These are phyloP conservation scores for Solanum chilense DNA, from an alignment of 257 asterid species.

Conservation along the genomic window DNA sequence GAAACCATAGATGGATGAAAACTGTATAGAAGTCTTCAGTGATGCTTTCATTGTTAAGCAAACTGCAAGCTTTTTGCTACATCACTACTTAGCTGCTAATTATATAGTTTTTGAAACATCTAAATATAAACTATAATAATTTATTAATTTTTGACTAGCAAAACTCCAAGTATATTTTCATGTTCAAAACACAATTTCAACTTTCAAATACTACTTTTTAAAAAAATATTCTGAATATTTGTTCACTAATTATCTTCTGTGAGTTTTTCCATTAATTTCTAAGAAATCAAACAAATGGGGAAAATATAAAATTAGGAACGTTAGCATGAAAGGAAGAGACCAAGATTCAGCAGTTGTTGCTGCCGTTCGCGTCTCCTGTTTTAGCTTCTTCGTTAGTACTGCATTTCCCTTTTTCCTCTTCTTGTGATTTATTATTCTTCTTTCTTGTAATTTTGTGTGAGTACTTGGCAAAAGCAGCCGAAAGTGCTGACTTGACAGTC, in stretches of 20 bases:
- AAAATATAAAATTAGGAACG: neutral
- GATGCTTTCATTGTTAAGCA: neutral
- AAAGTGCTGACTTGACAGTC: slow-evolving; percentile 58
- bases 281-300: neutral
- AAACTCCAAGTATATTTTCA: neutral
- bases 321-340: neutral
- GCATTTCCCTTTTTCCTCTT: slow-evolving; percentile 17
- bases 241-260: neutral
- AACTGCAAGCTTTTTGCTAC: neutral
- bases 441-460: slow-evolving; percentile 33
- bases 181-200: neutral
- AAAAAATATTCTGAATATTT: neutral
- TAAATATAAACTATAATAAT: too few relatives aligned
- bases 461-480: slow-evolving; percentile 73
- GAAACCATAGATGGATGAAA: neutral
- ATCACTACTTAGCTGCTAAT: neutral
- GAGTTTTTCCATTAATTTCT: neutral
- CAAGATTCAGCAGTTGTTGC: neutral
- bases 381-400: slow-evolving; percentile 6
- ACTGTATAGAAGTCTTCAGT: neutral
- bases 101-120: too few relatives aligned
- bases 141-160: neutral
- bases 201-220: neutral
- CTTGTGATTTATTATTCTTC: slow-evolving; percentile 25
- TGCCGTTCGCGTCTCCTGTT: neutral